Conservation (phyloP, 768 basidiomycete species). For the Coprinopsis strossmayeri region DNA sequence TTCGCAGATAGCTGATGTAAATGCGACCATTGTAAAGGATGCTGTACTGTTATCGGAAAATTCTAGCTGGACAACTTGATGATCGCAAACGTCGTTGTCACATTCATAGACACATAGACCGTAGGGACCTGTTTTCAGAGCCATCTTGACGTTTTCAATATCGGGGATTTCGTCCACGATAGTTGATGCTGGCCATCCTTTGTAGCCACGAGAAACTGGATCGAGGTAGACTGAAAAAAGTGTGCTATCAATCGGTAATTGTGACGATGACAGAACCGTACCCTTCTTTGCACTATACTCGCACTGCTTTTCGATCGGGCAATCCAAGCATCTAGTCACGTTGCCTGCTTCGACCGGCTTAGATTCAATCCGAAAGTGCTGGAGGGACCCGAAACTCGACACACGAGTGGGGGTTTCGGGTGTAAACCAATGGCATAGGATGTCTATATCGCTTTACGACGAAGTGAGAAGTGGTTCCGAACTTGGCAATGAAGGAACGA, state of each 20-base stretch:
- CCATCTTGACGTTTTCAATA: conserved; percentile 76
- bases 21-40: conserved; percentile 88
- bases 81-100: conserved; percentile 82
- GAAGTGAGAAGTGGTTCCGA: no score
- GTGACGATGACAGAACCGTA: no score
- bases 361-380: conserved; percentile 67
- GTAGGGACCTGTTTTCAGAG: conserved; percentile 65
- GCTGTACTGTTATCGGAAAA: conserved; percentile 77
- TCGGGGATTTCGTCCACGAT: conserved; percentile 81
- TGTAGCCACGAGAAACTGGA: conserved; percentile 48
- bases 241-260: no score
- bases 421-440: conserved; percentile 71
- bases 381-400: conserved; percentile 82
- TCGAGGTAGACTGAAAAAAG: conserved; percentile 88
- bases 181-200: conserved; percentile 58
- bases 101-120: conserved; percentile 83
- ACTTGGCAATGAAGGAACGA: conserved; percentile 22
- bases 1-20: conserved; percentile 70
- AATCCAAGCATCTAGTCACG: conserved; percentile 72
- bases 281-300: conserved; percentile 86
- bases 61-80: conserved; percentile 87
- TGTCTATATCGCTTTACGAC: conserved; percentile 75
- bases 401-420: conserved; percentile 60
- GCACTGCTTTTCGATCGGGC: conserved; percentile 64
- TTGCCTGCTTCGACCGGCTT: conserved; percentile 67